Percentiles rank a stretch among this genome's conserved stretches.
Evolutionary conservation across 495 filamentous ascomycete species (phyloP).

Genomic region (Neurospora sublineolata): DNA sequence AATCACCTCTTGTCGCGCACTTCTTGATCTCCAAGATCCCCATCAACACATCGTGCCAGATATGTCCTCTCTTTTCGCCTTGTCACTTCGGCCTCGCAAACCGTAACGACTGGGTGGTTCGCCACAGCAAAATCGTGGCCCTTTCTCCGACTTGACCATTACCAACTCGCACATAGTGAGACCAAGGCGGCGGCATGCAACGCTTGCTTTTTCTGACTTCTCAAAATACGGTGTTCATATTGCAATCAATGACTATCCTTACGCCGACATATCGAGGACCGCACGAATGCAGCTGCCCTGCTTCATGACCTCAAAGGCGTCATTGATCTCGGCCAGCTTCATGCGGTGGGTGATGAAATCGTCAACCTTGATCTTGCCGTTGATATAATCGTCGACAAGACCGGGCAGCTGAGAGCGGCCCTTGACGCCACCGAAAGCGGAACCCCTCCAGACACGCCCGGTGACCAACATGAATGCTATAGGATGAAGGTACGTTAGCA

Average conservation of each 20-base stretch:
- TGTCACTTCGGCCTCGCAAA: neutral
- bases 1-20: neutral
- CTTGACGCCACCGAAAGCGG: conserved; percentile 97
- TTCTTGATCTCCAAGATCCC: neutral
- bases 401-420: conserved; percentile 83
- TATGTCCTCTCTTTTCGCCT: neutral
- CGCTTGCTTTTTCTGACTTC: neutral
- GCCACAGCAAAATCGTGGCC: neutral
- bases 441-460: conserved; percentile 93
- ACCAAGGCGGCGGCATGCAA: neutral
- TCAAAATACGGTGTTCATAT: neutral
- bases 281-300: conserved; percentile 89
- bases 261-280: conserved; percentile 49
- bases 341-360: conserved; percentile 98
- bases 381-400: conserved; percentile 83
- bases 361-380: conserved; percentile 88
- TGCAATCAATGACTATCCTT: conserved; percentile 1
- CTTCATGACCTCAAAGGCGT: conserved; percentile 89
- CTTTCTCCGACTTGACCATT: neutral
- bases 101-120: neutral
- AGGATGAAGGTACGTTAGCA: conserved; percentile 14
- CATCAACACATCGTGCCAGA: neutral
- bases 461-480: conserved; percentile 97
- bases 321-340: conserved; percentile 68
- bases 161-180: neutral